Evolutionary conservation across 2,329 filamentous ascomycete genomes (phyloP).

Genomic region (Chrysosphaeria jannelii): DNA sequence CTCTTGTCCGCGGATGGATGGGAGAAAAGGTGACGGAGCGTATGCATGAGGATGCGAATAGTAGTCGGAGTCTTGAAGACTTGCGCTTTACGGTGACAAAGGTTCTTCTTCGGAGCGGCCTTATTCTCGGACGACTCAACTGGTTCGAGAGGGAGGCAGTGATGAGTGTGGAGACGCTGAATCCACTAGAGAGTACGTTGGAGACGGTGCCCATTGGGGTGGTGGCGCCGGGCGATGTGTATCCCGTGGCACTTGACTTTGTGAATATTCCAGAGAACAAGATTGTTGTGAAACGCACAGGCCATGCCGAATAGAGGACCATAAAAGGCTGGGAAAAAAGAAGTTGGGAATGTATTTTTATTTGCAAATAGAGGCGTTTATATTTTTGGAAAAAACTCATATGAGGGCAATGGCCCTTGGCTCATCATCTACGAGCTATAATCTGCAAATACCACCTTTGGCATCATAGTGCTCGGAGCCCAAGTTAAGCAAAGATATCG

Average conservation of each 20-base stretch:
- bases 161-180: conserved; percentile 12
- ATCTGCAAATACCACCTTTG: too few relatives aligned
- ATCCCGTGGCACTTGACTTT: conserved; percentile 22
- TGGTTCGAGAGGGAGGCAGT: conserved; percentile 17
- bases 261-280: conserved; percentile 18
- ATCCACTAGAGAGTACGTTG: neutral
- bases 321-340: too few relatives aligned
- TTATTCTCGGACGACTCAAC: conserved; percentile 14
- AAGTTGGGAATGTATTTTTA: too few relatives aligned
- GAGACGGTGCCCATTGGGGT: conserved; percentile 10
- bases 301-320: neutral
- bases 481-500: too few relatives aligned
- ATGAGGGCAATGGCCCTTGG: too few relatives aligned
- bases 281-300: conserved; percentile 13
- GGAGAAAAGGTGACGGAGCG: conserved; percentile 15
- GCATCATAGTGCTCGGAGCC: too few relatives aligned
- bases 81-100: conserved; percentile 18
- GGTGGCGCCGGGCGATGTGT: conserved; percentile 18
- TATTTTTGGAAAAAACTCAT: too few relatives aligned
- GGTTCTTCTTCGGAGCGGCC: conserved; percentile 7
- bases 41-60: neutral
- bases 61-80: conserved; percentile 9
- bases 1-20: conserved; percentile 26
- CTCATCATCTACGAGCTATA: too few relatives aligned
- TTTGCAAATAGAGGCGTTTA: too few relatives aligned